Conservation (phyloP, 2,329 filamentous ascomycete genomes). For the Coniochaeta sp. region DNA sequence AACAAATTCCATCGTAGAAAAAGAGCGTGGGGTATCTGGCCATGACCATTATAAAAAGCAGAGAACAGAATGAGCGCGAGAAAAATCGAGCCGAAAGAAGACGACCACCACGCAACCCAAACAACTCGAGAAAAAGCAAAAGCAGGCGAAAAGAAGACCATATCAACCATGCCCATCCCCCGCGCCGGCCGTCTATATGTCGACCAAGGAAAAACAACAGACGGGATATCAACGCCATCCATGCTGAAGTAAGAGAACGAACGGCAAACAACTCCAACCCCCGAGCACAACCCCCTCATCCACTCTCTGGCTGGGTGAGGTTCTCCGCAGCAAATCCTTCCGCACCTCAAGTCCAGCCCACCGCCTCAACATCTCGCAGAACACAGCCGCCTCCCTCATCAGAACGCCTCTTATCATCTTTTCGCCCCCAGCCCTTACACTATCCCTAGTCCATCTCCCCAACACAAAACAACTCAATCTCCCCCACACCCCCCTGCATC, state of each 20-base stretch:
- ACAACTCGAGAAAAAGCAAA: slow-evolving; percentile 1
- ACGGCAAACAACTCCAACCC: too few relatives aligned
- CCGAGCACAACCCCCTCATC: too few relatives aligned
- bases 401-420: too few relatives aligned
- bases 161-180: not conserved
- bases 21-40: slow-evolving; percentile 4
- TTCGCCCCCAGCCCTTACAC: too few relatives aligned
- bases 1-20: not conserved
- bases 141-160: not conserved
- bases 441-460: slow-evolving; percentile 30
- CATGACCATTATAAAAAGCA: slow-evolving; percentile 4
- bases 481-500: slow-evolving; percentile 65
- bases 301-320: too few relatives aligned
- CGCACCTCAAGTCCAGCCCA: too few relatives aligned
- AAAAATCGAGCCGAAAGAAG: slow-evolving; percentile 3
- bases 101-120: not conserved
- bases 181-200: slow-evolving; percentile 4
- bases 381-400: not conserved
- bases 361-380: not conserved
- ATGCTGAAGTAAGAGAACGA: not conserved
- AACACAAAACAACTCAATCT: slow-evolving; percentile 82
- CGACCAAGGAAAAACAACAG: not conserved
- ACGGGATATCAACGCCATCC: not conserved
- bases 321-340: too few relatives aligned
- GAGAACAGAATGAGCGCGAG: slow-evolving; percentile 2